Conservation (phyloP, 352 stramenopile species). For the Phytophthora citricola region DNA sequence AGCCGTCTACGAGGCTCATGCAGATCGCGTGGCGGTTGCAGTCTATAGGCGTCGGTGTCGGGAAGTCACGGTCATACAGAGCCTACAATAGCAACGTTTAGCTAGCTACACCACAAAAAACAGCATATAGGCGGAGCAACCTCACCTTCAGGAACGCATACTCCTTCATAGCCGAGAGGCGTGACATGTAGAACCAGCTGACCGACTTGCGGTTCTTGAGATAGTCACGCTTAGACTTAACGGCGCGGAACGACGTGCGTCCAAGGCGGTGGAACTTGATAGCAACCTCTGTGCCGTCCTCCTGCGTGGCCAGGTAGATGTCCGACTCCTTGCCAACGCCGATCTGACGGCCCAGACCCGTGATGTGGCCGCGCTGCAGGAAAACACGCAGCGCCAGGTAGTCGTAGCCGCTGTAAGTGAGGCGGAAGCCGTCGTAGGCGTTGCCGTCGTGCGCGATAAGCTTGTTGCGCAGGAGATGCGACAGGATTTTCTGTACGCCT, state of each 20-base stretch:
- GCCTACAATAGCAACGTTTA: conserved; percentile 49
- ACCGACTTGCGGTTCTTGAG: conserved; percentile 95
- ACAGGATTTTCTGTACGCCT: conserved; percentile 98
- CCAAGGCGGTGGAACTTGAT: conserved; percentile 99
- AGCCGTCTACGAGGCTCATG: conserved; percentile 97
- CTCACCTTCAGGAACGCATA: conserved; percentile 98
- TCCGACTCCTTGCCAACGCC: conserved; percentile 99
- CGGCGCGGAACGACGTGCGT: conserved; percentile 97
- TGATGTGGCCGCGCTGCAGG: conserved; percentile 93
- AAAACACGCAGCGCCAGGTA: conserved; percentile 98
- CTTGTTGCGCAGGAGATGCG: conserved; percentile 97
- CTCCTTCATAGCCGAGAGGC: conserved; percentile 98
- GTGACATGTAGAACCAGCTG: conserved; percentile 99
- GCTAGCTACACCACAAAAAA: neutral
- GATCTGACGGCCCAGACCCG: conserved; percentile 93
- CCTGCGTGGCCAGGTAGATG: conserved; percentile 96
- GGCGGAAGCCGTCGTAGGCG: conserved; percentile 97
- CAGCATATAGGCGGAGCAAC: neutral
- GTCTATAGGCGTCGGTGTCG: conserved; percentile 97
- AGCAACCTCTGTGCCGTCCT: conserved; percentile 96
- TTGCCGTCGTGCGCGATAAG: conserved; percentile 97
- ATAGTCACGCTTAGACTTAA: conserved; percentile 99
- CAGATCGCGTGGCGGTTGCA: conserved; percentile 98
- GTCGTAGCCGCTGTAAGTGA: conserved; percentile 99
- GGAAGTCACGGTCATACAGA: conserved; percentile 96